These are phyloP conservation scores for Neurospora terricola DNA, from an alignment of 495 filamentous ascomycete species.

Conservation along the genomic window DNA sequence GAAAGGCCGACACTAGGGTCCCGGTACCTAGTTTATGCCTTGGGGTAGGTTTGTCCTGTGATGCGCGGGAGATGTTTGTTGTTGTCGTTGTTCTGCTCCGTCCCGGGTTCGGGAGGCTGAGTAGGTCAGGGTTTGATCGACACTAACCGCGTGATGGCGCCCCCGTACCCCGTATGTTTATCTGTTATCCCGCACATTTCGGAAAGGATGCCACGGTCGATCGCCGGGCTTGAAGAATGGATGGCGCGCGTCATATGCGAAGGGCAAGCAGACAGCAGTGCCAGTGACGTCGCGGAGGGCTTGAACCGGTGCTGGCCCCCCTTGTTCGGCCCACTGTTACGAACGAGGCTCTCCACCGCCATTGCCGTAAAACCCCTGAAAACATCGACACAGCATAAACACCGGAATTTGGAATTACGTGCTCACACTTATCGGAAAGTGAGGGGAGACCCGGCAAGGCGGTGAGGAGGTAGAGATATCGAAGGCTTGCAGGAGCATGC, in stretches of 20 bases:
- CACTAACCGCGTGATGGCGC: not conserved
- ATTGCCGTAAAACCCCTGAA: not conserved
- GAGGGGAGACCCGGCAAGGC: not conserved
- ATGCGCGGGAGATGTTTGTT: not conserved
- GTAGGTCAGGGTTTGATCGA: not conserved
- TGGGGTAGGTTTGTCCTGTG: not conserved
- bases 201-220: not conserved
- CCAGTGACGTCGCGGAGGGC: not conserved
- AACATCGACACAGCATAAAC: not conserved
- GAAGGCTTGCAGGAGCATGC: not conserved
- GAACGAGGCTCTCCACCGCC: constrained; percentile 14
- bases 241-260: not conserved
- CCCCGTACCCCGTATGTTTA: not conserved
- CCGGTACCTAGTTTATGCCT: not conserved
- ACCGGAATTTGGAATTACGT: not conserved
- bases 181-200: not conserved
- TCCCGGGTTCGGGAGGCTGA: not conserved
- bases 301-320: not conserved
- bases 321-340: not conserved
- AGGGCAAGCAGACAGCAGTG: not conserved
- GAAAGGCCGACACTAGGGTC: not conserved
- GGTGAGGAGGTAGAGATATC: not conserved
- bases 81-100: not conserved
- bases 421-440: not conserved
- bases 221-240: not conserved